A percentile compares a stretch with the other conserved stretches of the same genome.
These are phyloP conservation scores for Lathyrus aphaca DNA, from an alignment of 306 rosid species.

Conservation along the genomic window DNA sequence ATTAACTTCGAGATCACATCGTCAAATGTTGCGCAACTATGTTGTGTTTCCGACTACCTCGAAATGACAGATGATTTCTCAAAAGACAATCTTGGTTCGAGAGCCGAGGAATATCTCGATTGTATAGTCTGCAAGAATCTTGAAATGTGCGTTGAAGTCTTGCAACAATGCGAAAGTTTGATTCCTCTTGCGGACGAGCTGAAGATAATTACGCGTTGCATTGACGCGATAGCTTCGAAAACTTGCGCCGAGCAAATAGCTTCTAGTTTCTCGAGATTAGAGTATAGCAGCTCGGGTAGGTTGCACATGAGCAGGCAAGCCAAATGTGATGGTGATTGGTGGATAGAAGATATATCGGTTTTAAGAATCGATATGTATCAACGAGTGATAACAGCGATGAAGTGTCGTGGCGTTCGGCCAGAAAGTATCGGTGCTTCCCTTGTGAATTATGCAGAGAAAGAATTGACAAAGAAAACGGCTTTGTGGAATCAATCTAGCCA, in stretches of 20 bases:
- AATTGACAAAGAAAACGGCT: conserved; percentile 80
- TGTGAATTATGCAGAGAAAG: conserved; percentile 86
- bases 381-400: conserved; percentile 91
- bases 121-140: conserved; percentile 85
- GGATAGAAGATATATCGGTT: conserved; percentile 97
- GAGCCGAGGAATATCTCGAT: conserved; percentile 81
- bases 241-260: conserved; percentile 98
- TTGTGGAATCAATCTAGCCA: conserved; percentile 81
- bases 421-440: conserved; percentile 94
- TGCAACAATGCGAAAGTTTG: conserved; percentile 84
- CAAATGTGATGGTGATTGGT: conserved; percentile 92
- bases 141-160: conserved; percentile 90
- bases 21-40: conserved; percentile 83
- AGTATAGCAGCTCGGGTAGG: conserved; percentile 98
- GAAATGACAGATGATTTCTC: conserved; percentile 97
- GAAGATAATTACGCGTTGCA: conserved; percentile 75
- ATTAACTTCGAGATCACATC: conserved; percentile 94
- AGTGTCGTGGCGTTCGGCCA: conserved; percentile 93
- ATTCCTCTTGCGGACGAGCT: conserved; percentile 93
- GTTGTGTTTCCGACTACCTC: conserved; percentile 83
- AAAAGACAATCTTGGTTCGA: conserved; percentile 81
- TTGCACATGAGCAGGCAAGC: conserved; percentile 91
- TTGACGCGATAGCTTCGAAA: conserved; percentile 92
- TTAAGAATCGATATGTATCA: conserved; percentile 82
- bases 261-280: conserved; percentile 93